Evolutionary conservation across 352 stramenopile species (phyloP), one percentile per base, ranked within the genome.

Genomic region (Phytophthora fragariae): DNA sequence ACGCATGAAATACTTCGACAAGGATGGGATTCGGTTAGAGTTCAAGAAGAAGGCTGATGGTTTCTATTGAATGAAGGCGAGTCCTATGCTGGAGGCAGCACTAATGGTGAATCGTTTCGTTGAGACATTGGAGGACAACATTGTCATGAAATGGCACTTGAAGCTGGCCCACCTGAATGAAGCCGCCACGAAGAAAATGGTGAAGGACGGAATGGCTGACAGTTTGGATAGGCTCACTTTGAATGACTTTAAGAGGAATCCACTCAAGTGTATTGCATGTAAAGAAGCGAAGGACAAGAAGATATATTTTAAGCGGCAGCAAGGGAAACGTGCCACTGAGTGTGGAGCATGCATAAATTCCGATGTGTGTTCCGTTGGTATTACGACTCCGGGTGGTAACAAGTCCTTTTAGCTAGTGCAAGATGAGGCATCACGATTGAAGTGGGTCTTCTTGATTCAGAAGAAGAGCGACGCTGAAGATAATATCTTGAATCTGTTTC

Each of bases 371-470:
- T 39, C 19, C 33, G 21, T 52, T 37, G 56, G 33, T 9, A 46
- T 63, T 17, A 14, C 3, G 10, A 57, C 24, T 7, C 57, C 11
- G 11, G 37, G 11, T 17, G 37, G 37, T 4, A 11, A 11, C 0
- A 44, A 44, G 37, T 44, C 37, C 7, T 74, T 74, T 8, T 60
- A 70, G 33, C 12, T 70, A 2, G 65, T 70, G 10, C 44, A 70
- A 24, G 60, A 62, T 7, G 60, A 74, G 31, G 54, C 29, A 0
- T 70, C 67, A 2, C 24, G 67, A 0, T 74, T 57, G n/a, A 69
- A 74, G 21, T 70, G 60, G 60, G 19, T 24, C 1, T 73, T 24
- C 14, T 35, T 33, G 1, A 0, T 60, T 7, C 63, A 69, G 6
- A 41, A 64, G 15, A 68, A 69, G 17, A 29, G 37, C 37, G 37